A percentile compares a stretch with the other conserved stretches of the same genome.
phyloP scores from a whole-genome alignment of 306 rosid genomes.

The Geum urbanum region DNA sequence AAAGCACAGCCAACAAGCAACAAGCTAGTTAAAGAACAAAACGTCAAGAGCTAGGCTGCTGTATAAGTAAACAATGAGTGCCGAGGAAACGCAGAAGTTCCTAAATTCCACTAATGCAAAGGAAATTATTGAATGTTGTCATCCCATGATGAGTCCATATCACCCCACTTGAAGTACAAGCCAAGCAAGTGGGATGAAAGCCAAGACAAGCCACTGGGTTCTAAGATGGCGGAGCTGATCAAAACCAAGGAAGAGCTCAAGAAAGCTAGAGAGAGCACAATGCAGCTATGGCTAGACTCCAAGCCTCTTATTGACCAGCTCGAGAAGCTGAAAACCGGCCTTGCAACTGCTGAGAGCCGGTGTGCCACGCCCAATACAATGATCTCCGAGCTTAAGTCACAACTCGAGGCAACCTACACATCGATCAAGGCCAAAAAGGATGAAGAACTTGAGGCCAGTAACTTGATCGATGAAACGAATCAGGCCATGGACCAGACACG shows the following conservation, averaged over 20 bases:
- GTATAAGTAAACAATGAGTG: conserved; percentile 9
- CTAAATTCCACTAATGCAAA: background rate
- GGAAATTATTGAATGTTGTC: conserved; percentile 11
- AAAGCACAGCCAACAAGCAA: conserved; percentile 7
- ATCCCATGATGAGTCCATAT: conserved; percentile 12
- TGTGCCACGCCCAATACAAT: conserved; percentile 8
- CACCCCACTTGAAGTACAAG: conserved; percentile 1
- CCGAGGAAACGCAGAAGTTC: background rate
- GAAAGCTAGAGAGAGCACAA: conserved; percentile 42
- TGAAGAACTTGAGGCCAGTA: conserved; percentile 25
- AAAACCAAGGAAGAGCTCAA: conserved; percentile 34
- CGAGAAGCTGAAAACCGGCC: conserved; percentile 37
- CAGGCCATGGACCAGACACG: conserved; percentile 31
- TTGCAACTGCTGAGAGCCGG: conserved; percentile 29
- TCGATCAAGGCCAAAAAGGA: conserved; percentile 41
- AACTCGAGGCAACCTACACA: conserved; percentile 23
- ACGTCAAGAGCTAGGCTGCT: background rate
- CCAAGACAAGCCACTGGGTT: conserved; percentile 15
- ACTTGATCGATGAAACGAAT: conserved; percentile 30
- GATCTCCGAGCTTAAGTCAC: conserved; percentile 35
- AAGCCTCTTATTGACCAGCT: conserved; percentile 56
- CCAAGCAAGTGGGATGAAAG: conserved; percentile 16
- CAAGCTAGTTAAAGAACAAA: background rate
- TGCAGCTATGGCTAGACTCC: conserved; percentile 64
- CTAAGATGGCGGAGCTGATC: conserved; percentile 36